Evolutionary conservation across 176 grass and related monocot genomes (phyloP).

Genomic region (Oropetium thomaeum): DNA sequence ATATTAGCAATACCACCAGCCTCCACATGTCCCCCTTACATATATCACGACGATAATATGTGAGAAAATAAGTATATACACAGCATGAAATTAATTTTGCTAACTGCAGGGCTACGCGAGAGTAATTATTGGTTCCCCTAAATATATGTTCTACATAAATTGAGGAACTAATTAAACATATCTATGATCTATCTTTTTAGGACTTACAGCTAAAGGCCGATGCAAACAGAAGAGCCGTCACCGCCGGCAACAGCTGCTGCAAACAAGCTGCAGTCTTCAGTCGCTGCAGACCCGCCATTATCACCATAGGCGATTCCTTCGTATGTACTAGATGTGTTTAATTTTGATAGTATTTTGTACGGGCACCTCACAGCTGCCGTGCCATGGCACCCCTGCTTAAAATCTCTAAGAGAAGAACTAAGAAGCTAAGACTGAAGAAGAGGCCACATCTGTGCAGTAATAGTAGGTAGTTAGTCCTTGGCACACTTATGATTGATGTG

Average conservation of each 20-base stretch:
- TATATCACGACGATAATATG: not conserved
- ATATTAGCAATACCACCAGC: conserved; percentile 28
- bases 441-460: not conserved
- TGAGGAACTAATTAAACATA: too few species aligned
- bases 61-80: not conserved
- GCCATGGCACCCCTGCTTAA: not conserved
- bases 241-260: not conserved
- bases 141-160: not conserved
- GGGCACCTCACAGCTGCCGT: not conserved
- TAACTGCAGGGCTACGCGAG: too few species aligned
- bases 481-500: conserved; percentile 14
- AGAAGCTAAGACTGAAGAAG: not conserved
- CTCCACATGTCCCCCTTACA: not conserved
- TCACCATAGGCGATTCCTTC: not conserved
- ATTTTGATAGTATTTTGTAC: not conserved
- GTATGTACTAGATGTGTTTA: too few species aligned
- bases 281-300: not conserved
- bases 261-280: not conserved
- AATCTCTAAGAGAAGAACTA: conserved; percentile 7
- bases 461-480: not conserved
- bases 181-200: not conserved
- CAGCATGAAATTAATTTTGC: too few species aligned
- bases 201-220: conserved; percentile 19
- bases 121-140: too few species aligned
- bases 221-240: conserved; percentile 6